Conservation (phyloP, 2,329 filamentous ascomycete genomes). For the Botrytis byssoidea region DNA sequence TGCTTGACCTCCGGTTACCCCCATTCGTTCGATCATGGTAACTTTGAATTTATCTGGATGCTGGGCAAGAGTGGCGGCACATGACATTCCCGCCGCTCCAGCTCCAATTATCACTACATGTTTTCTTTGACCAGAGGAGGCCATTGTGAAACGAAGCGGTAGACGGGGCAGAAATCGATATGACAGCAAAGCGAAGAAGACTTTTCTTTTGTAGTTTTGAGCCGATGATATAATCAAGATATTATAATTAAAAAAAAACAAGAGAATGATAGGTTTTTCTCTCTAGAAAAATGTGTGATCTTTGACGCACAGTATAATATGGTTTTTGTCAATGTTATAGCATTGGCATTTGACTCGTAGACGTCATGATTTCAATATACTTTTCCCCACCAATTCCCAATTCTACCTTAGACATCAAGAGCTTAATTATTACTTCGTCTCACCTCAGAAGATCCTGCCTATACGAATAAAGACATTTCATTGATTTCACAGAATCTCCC, state of each 20-base stretch:
- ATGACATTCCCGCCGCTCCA: conserved; percentile 61
- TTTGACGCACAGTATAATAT: not conserved
- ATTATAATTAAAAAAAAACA: not conserved
- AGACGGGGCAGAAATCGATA: too few relatives aligned
- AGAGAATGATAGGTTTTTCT: not conserved
- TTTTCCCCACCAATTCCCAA: not conserved
- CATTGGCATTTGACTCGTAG: conserved; percentile 3
- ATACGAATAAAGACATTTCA: not conserved
- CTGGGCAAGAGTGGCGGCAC: conserved; percentile 63
- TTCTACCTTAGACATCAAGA: not conserved
- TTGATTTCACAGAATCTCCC: not conserved
- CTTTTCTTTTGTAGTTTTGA: not conserved
- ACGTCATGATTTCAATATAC: conserved; percentile 13
- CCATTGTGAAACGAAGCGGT: not conserved
- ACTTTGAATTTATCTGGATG: conserved; percentile 65
- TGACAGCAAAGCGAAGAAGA: not conserved
- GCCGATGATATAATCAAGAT: not conserved
- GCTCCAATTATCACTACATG: conserved; percentile 60
- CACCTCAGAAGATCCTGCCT: not conserved
- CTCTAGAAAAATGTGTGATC: not conserved
- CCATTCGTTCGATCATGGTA: conserved; percentile 58
- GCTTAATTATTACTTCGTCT: not conserved
- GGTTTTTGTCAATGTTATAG: not conserved
- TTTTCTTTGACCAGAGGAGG: conserved; percentile 37
- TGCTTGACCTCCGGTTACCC: conserved; percentile 60